Percentiles rank a stretch among this genome's conserved stretches.
phyloP scores from a whole-genome alignment of 176 grass and related monocot species.

The Bonia amplexicaulis region DNA sequence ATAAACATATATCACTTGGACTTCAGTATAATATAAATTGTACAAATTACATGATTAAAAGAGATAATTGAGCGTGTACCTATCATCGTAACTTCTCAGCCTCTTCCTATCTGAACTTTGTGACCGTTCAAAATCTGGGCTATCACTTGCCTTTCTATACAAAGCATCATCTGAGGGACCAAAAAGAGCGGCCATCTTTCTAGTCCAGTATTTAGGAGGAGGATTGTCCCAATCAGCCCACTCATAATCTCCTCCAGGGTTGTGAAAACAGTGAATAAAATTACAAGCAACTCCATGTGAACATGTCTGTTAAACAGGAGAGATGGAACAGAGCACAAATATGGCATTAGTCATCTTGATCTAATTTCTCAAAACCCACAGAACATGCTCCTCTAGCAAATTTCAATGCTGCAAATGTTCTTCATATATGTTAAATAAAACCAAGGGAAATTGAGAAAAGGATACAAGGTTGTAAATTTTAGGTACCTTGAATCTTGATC shows the following conservation, averaged over 20 bases:
- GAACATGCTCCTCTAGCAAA: constrained; percentile 2
- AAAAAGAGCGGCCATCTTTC: constrained; percentile 85
- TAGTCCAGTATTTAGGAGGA: constrained; percentile 82
- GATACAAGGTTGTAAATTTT: neutral
- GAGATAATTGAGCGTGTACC: constrained; percentile 29
- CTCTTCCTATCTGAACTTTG: constrained; percentile 50
- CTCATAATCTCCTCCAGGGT: constrained; percentile 95
- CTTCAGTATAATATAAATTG: neutral
- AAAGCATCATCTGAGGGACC: constrained; percentile 51
- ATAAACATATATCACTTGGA: constrained; percentile 4
- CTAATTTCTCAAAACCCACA: neutral
- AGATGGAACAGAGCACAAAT: neutral
- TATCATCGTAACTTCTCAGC: constrained; percentile 35
- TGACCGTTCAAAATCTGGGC: constrained; percentile 28
- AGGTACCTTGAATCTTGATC: constrained; percentile 86
- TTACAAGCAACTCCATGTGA: constrained; percentile 81
- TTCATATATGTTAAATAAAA: constrained; percentile 13
- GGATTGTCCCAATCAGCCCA: constrained; percentile 94
- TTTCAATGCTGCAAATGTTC: neutral
- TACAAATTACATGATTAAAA: constrained; percentile 22
- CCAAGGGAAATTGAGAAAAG: neutral
- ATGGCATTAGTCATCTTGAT: constrained; percentile 1
- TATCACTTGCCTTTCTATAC: constrained; percentile 36
- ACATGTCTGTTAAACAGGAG: constrained; percentile 68
- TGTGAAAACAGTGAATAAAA: constrained; percentile 94